Base-by-base conservation (phyloP, 305 asterid genomes). In the Lippia alba region DNA sequence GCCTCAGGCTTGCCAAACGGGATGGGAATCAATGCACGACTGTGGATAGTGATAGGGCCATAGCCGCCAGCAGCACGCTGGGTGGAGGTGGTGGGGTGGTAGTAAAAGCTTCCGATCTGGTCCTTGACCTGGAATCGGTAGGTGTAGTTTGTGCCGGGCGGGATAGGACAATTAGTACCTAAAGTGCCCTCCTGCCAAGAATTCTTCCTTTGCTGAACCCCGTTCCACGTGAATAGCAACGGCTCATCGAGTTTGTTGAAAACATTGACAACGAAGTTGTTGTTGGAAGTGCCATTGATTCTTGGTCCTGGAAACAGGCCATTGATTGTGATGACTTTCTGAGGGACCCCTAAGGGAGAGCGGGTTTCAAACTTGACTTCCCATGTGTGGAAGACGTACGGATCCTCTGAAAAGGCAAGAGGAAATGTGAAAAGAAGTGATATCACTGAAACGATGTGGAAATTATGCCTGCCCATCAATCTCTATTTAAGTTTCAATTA, bases 201-300 rank as follows among this genome's bases (percentile, higher is more conserved):
- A 55, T 89, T 88, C 75, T 86, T 86, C 78, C 96, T 78, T 64
- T 81, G 91, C 15, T 89, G 89, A 59, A 89, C 34, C 0, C 96
- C 96, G 4, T 83, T 83, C 96, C 96, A 89, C 0, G 85, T 80
- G 33, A 89, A 60, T 6, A 89, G 81, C 18, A 89, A 77, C 0
- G 96, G 91, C 72, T 86, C 91, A 15, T 80, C 84, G 0, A 89
- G 85, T 40, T 89, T 58, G 77, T 89, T 89, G 74, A 85, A 71
- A 0, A 89, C 80, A 45, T 81, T 89, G 0, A 89, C 69, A 12
- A 85, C 75, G 6, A 86, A 73, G 58, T 89, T 89, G 82, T 86
- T 85, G 80, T 86, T 89, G 33, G 92, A 74, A 18, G 89, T 85
- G 66, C 84, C 74, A 48, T 89, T 87, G 66, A 89, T 87, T 12